Conservation (phyloP, 208 protist species). For the Leishmania martiniquensis region DNA sequence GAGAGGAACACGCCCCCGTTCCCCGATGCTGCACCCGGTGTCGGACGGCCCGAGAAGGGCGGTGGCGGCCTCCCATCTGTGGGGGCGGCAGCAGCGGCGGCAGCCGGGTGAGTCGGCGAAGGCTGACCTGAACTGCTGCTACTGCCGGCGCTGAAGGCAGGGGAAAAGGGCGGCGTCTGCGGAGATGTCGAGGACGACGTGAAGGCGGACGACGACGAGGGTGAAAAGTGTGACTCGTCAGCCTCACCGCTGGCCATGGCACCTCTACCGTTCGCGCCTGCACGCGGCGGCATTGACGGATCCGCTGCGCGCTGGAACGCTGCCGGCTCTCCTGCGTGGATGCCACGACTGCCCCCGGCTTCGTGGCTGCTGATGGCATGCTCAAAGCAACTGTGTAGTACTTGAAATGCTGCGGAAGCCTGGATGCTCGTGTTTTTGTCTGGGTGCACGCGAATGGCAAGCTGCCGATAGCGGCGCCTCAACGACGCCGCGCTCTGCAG, state of each 20-base stretch:
- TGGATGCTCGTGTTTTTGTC: constrained; percentile 73
- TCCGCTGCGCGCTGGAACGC: background rate
- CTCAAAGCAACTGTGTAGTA: constrained; percentile 65
- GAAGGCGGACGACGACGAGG: background rate
- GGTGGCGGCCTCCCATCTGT: background rate
- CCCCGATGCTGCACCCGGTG: background rate
- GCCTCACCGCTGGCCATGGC: background rate
- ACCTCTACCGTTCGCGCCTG: background rate
- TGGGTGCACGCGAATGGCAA: constrained; percentile 73
- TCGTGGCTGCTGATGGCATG: background rate
- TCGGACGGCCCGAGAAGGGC: background rate
- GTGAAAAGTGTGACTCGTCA: background rate
- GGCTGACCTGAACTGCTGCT: background rate
- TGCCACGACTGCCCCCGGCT: background rate
- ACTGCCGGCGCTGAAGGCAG: constrained; percentile 3
- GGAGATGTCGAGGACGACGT: background rate
- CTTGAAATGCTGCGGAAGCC: constrained; percentile 61
- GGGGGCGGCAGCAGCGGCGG: background rate
- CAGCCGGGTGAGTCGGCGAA: background rate
- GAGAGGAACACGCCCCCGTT: too few species aligned
- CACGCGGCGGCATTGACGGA: background rate
- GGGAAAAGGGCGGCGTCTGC: background rate
- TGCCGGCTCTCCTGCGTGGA: background rate
- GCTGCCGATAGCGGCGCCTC: constrained; percentile 66
- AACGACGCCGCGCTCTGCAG: constrained; percentile 23